Evolutionary conservation across 768 basidiomycete genomes (phyloP).

Genomic region (Leccinum imitatum): DNA sequence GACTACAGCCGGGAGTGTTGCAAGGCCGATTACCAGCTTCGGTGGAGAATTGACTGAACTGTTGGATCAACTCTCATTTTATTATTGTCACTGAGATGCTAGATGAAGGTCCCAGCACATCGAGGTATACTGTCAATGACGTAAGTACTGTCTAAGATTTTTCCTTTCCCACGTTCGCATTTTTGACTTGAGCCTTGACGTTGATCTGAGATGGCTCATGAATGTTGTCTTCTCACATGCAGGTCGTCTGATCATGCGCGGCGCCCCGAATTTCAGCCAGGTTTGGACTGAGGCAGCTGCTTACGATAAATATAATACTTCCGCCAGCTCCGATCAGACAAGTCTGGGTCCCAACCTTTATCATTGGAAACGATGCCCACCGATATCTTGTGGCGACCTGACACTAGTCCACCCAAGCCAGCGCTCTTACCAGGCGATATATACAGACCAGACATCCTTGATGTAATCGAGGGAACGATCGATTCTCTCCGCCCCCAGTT

Average conservation of each 20-base stretch:
- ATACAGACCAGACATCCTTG: constrained; percentile 58
- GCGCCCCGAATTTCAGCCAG: neutral
- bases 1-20: neutral
- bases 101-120: neutral
- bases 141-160: too few species aligned
- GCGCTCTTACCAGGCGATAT: constrained; percentile 33
- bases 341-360: neutral
- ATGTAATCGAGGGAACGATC: constrained; percentile 58
- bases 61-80: neutral
- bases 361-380: constrained; percentile 15
- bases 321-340: neutral
- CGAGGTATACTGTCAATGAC: too few species aligned
- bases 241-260: neutral
- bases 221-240: too few species aligned
- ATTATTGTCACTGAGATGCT: neutral
- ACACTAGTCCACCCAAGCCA: constrained; percentile 25
- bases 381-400: constrained; percentile 43
- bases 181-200: too few species aligned
- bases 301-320: neutral
- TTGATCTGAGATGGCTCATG: too few species aligned
- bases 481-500: constrained; percentile 54
- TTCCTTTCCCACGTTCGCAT: neutral
- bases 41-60: too few species aligned
- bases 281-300: neutral
- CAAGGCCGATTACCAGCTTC: too few species aligned